Percentiles rank a stretch among this genome's conserved stretches.
Evolutionary conservation across 345 rosid species (phyloP).

Genomic region (Citrus trifoliata): DNA sequence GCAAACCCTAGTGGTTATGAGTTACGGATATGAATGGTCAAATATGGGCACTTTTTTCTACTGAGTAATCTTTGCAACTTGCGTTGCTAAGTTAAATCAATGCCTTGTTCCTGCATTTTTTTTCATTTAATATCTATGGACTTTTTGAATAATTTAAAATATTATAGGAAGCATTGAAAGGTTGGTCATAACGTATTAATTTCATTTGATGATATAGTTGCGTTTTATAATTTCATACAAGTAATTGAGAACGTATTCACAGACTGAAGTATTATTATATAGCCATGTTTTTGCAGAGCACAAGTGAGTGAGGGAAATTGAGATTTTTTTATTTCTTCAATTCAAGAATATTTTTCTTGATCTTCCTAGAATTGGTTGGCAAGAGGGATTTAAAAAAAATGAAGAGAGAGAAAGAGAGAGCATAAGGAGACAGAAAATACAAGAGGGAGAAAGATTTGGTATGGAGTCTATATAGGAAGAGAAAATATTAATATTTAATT

Average conservation of each 20-base stretch:
- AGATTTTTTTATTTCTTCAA: too few species aligned
- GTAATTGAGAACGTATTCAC: neutral
- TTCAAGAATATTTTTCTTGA: neutral
- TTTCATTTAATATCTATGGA: neutral
- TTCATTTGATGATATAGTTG: neutral
- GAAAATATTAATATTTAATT: too few species aligned
- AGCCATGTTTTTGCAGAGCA: neutral
- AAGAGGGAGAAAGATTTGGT: too few species aligned
- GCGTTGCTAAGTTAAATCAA: neutral
- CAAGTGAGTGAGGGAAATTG: neutral
- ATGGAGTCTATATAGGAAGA: too few species aligned
- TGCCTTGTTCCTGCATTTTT: neutral
- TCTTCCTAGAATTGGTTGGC: neutral
- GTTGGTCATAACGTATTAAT: neutral
- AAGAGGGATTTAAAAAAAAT: too few species aligned
- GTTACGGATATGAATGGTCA: neutral
- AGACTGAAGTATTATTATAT: neutral
- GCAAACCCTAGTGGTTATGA: too few species aligned
- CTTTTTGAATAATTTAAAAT: neutral
- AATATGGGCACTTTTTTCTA: neutral
- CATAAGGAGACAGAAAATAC: too few species aligned
- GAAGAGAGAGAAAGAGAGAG: too few species aligned
- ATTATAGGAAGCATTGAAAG: neutral
- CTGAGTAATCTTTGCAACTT: too few species aligned
- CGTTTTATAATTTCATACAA: too few species aligned